Conservation (phyloP, 225 moss, liverwort and hornwort genomes). For the Bryum argenteum region DNA sequence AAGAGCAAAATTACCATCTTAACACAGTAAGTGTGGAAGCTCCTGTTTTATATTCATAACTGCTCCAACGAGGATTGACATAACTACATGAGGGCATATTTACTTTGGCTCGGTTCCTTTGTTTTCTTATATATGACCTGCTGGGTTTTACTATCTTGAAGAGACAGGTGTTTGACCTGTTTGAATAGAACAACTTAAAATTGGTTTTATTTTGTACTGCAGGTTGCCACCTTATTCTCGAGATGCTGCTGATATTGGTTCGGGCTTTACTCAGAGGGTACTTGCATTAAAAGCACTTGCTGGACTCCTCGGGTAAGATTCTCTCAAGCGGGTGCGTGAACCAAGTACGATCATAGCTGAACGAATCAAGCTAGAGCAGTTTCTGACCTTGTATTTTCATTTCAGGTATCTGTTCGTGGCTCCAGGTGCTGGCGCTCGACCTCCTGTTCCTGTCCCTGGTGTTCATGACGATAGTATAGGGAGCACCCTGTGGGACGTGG, state of each 20-base stretch:
- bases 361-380: conserved; percentile 21
- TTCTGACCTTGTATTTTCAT: conserved; percentile 32
- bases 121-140: conserved; percentile 16
- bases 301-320: conserved; percentile 67
- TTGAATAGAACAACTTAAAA: conserved; percentile 1
- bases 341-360: conserved; percentile 8
- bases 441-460: conserved; percentile 58
- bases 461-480: conserved; percentile 32
- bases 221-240: conserved; percentile 69
- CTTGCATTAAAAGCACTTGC: conserved; percentile 69
- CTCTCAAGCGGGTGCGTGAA: conserved; percentile 11
- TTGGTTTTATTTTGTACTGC: conserved; percentile 38
- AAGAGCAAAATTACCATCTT: conserved; percentile 58
- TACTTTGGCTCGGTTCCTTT: background rate
- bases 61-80: conserved; percentile 2
- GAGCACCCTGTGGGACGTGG: conserved; percentile 51
- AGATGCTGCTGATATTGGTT: conserved; percentile 72
- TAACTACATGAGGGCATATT: conserved; percentile 10
- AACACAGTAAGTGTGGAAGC: conserved; percentile 48
- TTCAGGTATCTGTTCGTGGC: conserved; percentile 70
- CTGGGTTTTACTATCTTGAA: conserved; percentile 1
- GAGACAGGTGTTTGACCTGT: background rate
- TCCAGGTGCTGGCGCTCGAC: conserved; percentile 73
- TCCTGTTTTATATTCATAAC: background rate
- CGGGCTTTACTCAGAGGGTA: conserved; percentile 74